phyloP scores from a whole-genome alignment of 2,329 filamentous ascomycete genomes.

The Aspergillaceae sp. region DNA sequence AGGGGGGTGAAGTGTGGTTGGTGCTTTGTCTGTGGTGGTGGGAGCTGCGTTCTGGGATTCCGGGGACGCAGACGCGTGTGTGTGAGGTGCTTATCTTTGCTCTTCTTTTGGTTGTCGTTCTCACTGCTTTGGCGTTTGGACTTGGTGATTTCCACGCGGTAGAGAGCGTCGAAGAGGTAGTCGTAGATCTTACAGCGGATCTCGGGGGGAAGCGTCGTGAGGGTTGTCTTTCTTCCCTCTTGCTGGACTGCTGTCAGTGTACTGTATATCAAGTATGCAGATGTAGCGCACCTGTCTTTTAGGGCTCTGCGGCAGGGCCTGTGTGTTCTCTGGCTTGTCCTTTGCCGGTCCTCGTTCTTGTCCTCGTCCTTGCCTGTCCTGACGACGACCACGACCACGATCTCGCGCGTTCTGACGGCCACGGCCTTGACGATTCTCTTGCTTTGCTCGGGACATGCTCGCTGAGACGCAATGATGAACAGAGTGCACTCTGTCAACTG shows the following conservation, averaged over 20 bases:
- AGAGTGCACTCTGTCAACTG: no score
- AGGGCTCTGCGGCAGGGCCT: not conserved
- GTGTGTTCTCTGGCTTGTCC: no score
- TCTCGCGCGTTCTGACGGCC: no score
- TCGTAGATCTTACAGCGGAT: conserved; percentile 61
- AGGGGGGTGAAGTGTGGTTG: not conserved
- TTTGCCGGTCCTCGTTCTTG: not conserved
- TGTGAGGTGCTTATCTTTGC: conserved; percentile 55
- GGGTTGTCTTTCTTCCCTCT: not conserved
- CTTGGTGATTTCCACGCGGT: conserved; percentile 13
- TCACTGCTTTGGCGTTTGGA: conserved; percentile 44
- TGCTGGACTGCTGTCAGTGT: not conserved
- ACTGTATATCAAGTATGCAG: no score
- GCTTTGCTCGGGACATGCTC: no score
- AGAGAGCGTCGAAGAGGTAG: conserved; percentile 45
- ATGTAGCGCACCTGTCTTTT: not conserved
- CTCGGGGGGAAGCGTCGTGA: conserved; percentile 51
- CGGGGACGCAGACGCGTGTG: conserved; percentile 40
- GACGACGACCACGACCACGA: no score
- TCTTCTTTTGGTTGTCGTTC: conserved; percentile 49
- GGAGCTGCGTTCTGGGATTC: conserved; percentile 1
- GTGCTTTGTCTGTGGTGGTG: not conserved
- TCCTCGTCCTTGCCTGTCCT: not conserved
- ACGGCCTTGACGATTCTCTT: no score
- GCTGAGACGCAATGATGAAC: no score